Base-by-base conservation (phyloP, 1,284 basidiomycete species). In the Prillingera fragicola region DNA sequence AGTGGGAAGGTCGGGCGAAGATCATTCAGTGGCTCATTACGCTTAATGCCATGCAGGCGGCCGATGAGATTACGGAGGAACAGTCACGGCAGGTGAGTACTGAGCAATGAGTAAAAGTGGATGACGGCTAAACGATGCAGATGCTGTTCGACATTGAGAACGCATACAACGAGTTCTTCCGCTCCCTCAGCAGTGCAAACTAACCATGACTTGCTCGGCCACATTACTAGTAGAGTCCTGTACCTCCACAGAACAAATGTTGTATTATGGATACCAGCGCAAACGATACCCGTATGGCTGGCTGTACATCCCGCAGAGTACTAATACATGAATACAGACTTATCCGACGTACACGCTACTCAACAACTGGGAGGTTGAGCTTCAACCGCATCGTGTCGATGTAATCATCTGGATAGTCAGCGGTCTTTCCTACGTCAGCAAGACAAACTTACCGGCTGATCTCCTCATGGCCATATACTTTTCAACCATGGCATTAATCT, bases 21-120 rank as follows among this genome's bases (percentile, higher is more conserved):
- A 87, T 97, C 76, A 80, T 98, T 43, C 83, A 85, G 51, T 98
- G 94, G 94, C 77, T 97, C 31, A 98, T 98, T 60, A 87, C 87
- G 5, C 78, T 98, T 31, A 98, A 98, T 59, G 85, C 84, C 2
- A 95, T 97, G 89, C 89, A 90, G 65, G 95, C 90, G 5, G 90
- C 88, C 22, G 94, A 97, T 60, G 91, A 96, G 71, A 84, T 98
- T 40, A 85, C 86, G 1, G 92, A 98, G 48, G 92, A 97, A 56
- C 91, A 98, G 63, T 85, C 87, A 2, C 76, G 95, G 46, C 91
- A 96, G 78, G 89, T 86, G 46, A 17, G 14, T n/a, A 13, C 17
- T 19, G 4, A 33, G 5, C 15, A 17, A 18, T 19, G n/a, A 8
- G 10, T 18, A 19, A 14, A 14, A 28, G 41, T 8, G 10, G 13